phyloP scores from a whole-genome alignment of 2,329 filamentous ascomycete genomes.

The Bipolaris cookei region DNA sequence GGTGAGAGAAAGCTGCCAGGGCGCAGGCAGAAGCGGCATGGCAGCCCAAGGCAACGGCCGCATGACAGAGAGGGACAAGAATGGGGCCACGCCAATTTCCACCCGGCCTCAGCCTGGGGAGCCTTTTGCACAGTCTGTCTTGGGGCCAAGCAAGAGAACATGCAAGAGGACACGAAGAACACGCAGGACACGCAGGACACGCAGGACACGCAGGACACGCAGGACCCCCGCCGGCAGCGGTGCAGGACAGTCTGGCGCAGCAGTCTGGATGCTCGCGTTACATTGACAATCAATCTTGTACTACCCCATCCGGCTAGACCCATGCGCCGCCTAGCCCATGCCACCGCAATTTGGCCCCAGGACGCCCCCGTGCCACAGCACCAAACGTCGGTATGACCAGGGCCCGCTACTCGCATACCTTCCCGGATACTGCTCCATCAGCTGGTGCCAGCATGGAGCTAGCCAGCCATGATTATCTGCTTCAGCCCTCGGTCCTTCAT shows the following conservation, averaged over 20 bases:
- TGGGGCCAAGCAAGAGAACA: background rate
- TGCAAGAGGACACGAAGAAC: background rate
- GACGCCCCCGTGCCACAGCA: constrained; percentile 28
- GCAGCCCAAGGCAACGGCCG: constrained; percentile 5
- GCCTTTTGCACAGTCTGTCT: constrained; percentile 2
- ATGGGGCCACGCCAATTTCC: constrained; percentile 22
- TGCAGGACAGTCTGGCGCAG: background rate
- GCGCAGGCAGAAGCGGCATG: constrained; percentile 9
- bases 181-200: background rate
- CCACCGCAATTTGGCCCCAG: constrained; percentile 31
- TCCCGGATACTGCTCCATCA: constrained; percentile 27
- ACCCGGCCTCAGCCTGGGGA: background rate
- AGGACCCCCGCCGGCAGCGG: background rate
- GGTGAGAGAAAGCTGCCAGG: constrained; percentile 30
- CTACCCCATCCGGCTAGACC: constrained; percentile 27
- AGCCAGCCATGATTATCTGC: constrained; percentile 11
- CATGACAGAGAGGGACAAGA: constrained; percentile 8
- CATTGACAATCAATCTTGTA: constrained; percentile 25
- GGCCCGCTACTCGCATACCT: constrained; percentile 18
- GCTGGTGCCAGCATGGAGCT: constrained; percentile 17
- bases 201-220: background rate
- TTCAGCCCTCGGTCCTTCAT: constrained; percentile 19
- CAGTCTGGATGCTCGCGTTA: constrained; percentile 19
- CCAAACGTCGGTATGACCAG: constrained; percentile 30
- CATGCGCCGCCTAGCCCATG: constrained; percentile 19